A percentile compares a stretch with the other conserved stretches of the same genome.
These are phyloP conservation scores for Eucalyptus curtisii DNA, from an alignment of 345 rosid species.

Conservation along the genomic window DNA sequence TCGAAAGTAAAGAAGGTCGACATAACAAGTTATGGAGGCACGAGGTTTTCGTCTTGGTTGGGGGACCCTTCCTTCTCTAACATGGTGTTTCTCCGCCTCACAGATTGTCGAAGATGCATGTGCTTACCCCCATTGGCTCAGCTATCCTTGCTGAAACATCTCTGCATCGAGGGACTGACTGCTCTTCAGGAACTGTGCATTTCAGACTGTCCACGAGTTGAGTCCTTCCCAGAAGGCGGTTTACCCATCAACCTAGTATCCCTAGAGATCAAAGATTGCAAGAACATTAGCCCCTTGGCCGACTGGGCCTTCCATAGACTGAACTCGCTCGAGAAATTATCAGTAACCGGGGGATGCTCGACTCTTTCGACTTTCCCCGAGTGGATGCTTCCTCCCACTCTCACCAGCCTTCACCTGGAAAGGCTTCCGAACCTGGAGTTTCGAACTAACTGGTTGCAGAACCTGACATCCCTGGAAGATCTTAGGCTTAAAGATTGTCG, in stretches of 20 bases:
- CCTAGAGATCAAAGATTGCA: slow-evolving; percentile 1
- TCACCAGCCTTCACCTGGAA: slow-evolving; percentile 1
- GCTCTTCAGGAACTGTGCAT: slow-evolving; percentile 2
- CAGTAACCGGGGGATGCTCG: neutral
- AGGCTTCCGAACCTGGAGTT: slow-evolving; percentile 1
- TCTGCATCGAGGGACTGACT: slow-evolving; percentile 8
- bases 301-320: slow-evolving; percentile 1
- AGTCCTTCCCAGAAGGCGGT: slow-evolving; percentile 10
- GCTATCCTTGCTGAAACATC: slow-evolving; percentile 21
- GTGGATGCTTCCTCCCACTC: slow-evolving; percentile 3
- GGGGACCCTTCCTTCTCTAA: slow-evolving; percentile 15
- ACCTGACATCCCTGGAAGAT: slow-evolving; percentile 2
- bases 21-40: slow-evolving; percentile 22
- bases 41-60: slow-evolving; percentile 22
- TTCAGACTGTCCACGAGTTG: neutral
- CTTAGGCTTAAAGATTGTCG: slow-evolving; percentile 2
- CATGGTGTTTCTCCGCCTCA: slow-evolving; percentile 3
- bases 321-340: neutral
- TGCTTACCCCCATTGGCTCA: slow-evolving; percentile 30
- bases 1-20: slow-evolving; percentile 9
- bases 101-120: slow-evolving; percentile 12
- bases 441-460: neutral
- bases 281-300: neutral
- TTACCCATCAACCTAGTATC: slow-evolving; percentile 1
- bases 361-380: slow-evolving; percentile 1